These are phyloP conservation scores for Leptographium radiaticola DNA, from an alignment of 2,329 filamentous ascomycete species.

Conservation along the genomic window DNA sequence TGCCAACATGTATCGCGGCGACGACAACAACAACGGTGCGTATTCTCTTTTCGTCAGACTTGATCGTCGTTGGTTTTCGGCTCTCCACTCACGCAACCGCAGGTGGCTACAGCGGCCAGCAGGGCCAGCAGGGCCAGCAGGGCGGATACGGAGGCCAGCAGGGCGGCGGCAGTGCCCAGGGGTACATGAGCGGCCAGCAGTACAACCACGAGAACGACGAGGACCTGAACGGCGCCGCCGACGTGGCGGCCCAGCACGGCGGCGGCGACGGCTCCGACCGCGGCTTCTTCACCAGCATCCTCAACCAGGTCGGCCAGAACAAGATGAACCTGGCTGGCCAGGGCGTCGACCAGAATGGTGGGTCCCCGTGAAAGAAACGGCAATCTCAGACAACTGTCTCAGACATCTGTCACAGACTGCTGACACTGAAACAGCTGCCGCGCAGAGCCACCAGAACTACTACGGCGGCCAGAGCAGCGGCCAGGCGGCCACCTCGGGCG, in stretches of 20 bases:
- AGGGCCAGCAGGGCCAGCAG: background rate
- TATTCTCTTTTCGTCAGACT: background rate
- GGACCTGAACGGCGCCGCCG: constrained; percentile 33
- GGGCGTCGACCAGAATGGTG: constrained; percentile 37
- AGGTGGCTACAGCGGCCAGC: too few relatives aligned
- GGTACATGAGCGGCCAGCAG: constrained; percentile 10
- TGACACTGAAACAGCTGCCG: constrained; percentile 37
- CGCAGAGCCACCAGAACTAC: constrained; percentile 62
- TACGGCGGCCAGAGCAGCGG: constrained; percentile 43
- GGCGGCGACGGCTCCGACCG: constrained; percentile 28
- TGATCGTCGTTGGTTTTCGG: background rate
- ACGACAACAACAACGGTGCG: background rate
- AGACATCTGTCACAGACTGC: background rate
- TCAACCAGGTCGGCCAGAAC: constrained; percentile 34
- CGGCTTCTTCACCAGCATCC: constrained; percentile 35
- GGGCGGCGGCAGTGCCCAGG: background rate
- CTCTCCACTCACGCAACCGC: too few relatives aligned
- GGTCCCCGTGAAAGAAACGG: constrained; percentile 5
- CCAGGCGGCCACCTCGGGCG: constrained; percentile 33
- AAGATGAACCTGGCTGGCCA: constrained; percentile 33
- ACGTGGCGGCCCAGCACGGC: constrained; percentile 29
- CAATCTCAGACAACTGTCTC: background rate
- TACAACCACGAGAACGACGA: constrained; percentile 29
- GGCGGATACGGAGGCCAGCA: constrained; percentile 3
- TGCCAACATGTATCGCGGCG: background rate